Conservation (phyloP, 2,329 filamentous ascomycete genomes). For the Ascochyta pisi region DNA sequence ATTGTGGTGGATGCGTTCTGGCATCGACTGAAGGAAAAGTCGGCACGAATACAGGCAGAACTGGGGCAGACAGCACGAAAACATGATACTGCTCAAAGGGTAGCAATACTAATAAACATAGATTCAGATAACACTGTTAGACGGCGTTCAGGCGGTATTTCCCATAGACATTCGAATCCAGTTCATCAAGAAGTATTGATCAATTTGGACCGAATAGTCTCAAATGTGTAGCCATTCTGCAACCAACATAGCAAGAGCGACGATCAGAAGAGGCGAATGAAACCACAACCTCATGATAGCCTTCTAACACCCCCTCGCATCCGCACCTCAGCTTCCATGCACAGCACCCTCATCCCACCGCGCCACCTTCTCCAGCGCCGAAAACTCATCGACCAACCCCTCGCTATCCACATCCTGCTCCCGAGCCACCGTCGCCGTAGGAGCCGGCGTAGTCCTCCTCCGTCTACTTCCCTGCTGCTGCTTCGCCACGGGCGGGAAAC, state of each 20-base stretch:
- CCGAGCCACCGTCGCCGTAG: background rate
- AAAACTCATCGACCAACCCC: background rate
- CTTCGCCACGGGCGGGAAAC: background rate
- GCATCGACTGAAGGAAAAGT: background rate
- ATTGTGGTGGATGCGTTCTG: background rate
- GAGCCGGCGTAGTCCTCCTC: background rate
- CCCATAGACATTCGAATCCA: no score
- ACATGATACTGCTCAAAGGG: background rate
- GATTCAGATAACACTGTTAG: background rate
- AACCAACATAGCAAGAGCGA: no score
- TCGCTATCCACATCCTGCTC: background rate
- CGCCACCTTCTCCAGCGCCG: background rate
- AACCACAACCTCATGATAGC: no score
- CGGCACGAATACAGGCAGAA: background rate
- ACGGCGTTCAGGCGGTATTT: background rate
- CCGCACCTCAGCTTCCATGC: background rate
- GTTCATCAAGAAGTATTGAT: no score
- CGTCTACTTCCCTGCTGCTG: background rate
- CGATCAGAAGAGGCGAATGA: no score
- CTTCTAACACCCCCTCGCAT: no score
- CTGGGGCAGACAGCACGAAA: background rate
- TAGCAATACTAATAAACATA: background rate
- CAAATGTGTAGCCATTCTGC: no score
- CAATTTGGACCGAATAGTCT: no score
- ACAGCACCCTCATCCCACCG: background rate